Conservation (phyloP, 225 moss, liverwort and hornwort species). For the Physcomitrium patens region DNA sequence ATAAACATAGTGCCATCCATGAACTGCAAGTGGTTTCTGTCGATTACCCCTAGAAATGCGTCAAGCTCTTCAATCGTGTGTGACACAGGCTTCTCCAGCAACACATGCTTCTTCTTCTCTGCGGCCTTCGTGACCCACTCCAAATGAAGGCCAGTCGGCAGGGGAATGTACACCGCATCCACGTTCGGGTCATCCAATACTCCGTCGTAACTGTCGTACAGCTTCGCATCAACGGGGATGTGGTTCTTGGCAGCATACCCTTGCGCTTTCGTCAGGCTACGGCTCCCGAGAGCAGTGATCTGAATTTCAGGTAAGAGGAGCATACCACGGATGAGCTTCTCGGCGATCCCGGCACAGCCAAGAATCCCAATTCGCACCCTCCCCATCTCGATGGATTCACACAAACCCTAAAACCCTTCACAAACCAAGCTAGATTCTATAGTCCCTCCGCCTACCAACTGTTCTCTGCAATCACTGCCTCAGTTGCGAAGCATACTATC, state of each 20-base stretch:
- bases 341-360: slow-evolving; percentile 53
- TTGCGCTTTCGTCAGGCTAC: slow-evolving; percentile 38
- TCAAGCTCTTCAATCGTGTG: slow-evolving; percentile 52
- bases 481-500: too few species aligned
- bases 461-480: too few species aligned
- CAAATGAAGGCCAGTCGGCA: slow-evolving; percentile 53
- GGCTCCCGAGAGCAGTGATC: slow-evolving; percentile 49
- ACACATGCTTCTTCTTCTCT: slow-evolving; percentile 49
- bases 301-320: slow-evolving; percentile 31
- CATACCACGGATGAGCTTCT: slow-evolving; percentile 57
- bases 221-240: slow-evolving; percentile 26
- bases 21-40: slow-evolving; percentile 41
- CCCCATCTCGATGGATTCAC: slow-evolving; percentile 1
- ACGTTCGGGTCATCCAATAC: slow-evolving; percentile 47
- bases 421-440: too few species aligned
- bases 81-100: slow-evolving; percentile 66
- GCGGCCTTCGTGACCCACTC: slow-evolving; percentile 65
- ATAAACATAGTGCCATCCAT: slow-evolving; percentile 71
- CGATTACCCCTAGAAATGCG: slow-evolving; percentile 24
- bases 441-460: too few species aligned
- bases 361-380: slow-evolving; percentile 53
- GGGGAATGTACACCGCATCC: slow-evolving; percentile 59
- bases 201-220: slow-evolving; percentile 57
- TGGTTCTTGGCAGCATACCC: slow-evolving; percentile 31
- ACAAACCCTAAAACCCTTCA: too few species aligned